Percentiles rank a stretch among this genome's conserved stretches.
These are phyloP conservation scores for Alternaria consortialis DNA, from an alignment of 2,329 filamentous ascomycete genomes.

Conservation along the genomic window DNA sequence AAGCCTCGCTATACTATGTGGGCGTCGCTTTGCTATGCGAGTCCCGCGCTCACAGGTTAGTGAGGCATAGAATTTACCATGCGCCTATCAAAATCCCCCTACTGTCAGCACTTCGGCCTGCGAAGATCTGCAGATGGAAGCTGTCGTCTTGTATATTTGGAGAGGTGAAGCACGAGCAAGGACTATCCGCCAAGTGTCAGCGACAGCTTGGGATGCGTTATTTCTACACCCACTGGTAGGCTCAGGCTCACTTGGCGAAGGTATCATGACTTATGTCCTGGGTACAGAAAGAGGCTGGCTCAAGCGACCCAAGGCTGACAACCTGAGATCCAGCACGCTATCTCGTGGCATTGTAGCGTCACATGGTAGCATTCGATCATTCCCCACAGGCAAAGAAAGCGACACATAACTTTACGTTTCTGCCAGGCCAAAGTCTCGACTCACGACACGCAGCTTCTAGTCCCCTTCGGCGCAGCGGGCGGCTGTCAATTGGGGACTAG, in stretches of 20 bases:
- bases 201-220: slow-evolving; percentile 20
- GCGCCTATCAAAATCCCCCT: background rate
- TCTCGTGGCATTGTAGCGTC: slow-evolving; percentile 24
- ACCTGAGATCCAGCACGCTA: slow-evolving; percentile 17
- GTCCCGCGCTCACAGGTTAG: background rate
- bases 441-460: slow-evolving; percentile 3
- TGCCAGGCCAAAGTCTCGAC: slow-evolving; percentile 11
- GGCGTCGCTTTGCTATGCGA: background rate
- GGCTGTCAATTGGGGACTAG: background rate
- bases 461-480: background rate
- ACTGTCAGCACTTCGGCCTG: background rate
- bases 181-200: slow-evolving; percentile 18
- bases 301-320: slow-evolving; percentile 14
- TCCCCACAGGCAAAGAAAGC: slow-evolving; percentile 4
- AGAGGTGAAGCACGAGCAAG: slow-evolving; percentile 7
- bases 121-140: background rate
- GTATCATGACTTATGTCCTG: slow-evolving; percentile 13
- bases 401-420: slow-evolving; percentile 18
- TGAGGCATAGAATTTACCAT: background rate
- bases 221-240: slow-evolving; percentile 10
- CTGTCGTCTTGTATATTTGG: background rate
- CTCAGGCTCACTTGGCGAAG: slow-evolving; percentile 21
- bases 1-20: background rate
- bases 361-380: slow-evolving; percentile 7
- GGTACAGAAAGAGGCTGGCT: slow-evolving; percentile 15